Evolutionary conservation across 2,329 filamentous ascomycete species (phyloP).

Genomic region (Alternaria triticimaculans): DNA sequence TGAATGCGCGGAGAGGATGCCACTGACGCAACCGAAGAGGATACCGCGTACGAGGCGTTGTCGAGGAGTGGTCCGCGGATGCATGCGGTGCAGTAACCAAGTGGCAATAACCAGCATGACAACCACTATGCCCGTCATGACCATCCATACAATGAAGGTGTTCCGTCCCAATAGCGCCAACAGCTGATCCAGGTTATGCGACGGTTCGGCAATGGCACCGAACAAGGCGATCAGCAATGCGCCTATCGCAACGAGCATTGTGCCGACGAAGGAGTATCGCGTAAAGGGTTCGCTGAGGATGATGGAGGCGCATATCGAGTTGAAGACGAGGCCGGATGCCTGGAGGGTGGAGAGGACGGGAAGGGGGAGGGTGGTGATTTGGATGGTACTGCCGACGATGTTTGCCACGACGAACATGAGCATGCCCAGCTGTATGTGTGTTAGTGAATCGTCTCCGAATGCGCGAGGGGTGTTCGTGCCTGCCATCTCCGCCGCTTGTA

Average conservation of each 20-base stretch:
- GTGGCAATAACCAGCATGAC: conserved; percentile 66
- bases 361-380: conserved; percentile 93
- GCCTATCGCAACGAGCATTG: conserved; percentile 82
- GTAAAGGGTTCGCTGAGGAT: conserved; percentile 95
- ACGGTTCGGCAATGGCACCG: conserved; percentile 90
- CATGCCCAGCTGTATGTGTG: conserved; percentile 72
- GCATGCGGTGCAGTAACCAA: conserved; percentile 48
- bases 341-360: conserved; percentile 95
- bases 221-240: conserved; percentile 94
- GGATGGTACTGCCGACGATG: conserved; percentile 91
- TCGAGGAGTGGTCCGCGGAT: conserved; percentile 60
- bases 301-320: conserved; percentile 94
- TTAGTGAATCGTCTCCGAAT: conserved; percentile 15
- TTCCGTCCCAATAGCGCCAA: conserved; percentile 74
- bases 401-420: conserved; percentile 96
- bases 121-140: conserved; percentile 76
- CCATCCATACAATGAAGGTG: conserved; percentile 89
- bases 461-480: conserved; percentile 48
- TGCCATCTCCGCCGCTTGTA: conserved; percentile 94
- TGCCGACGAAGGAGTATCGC: conserved; percentile 88
- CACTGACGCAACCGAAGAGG: conserved; percentile 84
- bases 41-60: conserved; percentile 82
- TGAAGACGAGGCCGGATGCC: conserved; percentile 91
- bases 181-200: conserved; percentile 84
- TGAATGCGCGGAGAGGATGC: conserved; percentile 91